These are phyloP conservation scores for Penicillium mononematosum DNA, from an alignment of 495 filamentous ascomycete genomes.

Conservation along the genomic window DNA sequence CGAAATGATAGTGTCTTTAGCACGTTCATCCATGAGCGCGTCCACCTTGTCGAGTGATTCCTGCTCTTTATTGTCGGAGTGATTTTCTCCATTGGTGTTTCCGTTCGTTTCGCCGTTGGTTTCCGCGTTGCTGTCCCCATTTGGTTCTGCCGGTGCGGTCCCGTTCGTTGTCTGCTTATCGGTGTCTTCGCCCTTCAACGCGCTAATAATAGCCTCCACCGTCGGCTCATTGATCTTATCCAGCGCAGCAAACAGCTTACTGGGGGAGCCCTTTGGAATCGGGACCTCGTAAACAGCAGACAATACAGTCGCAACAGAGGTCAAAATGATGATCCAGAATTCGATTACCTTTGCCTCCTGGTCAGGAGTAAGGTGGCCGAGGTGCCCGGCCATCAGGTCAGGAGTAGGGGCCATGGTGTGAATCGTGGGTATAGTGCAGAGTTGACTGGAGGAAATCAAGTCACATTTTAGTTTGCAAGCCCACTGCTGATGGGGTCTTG, in stretches of 20 bases:
- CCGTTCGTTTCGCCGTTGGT: neutral
- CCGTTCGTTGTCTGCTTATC: neutral
- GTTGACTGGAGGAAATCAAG: neutral
- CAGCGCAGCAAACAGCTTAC: slow-evolving; percentile 20
- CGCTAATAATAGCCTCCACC: slow-evolving; percentile 21
- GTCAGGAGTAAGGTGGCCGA: slow-evolving; percentile 18
- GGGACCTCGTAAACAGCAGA: slow-evolving; percentile 21
- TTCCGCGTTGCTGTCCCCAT: neutral
- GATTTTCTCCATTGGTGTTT: neutral
- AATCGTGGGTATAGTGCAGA: neutral
- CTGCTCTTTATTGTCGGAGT: slow-evolving; percentile 10
- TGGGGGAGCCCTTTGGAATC: slow-evolving; percentile 15
- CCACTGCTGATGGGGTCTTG: neutral
- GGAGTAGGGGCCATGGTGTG: slow-evolving; percentile 16
- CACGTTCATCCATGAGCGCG: slow-evolving; percentile 18
- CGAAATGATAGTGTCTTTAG: slow-evolving; percentile 13
- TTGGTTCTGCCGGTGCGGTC: neutral
- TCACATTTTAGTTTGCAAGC: neutral
- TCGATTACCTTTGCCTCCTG: slow-evolving; percentile 23
- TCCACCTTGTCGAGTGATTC: slow-evolving; percentile 24
- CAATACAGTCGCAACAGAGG: slow-evolving; percentile 16
- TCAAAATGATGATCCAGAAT: slow-evolving; percentile 23
- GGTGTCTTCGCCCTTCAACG: slow-evolving; percentile 14
- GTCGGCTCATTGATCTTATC: slow-evolving; percentile 23
- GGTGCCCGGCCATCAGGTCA: slow-evolving; percentile 12